Evolutionary conservation across 129 eudicot species (phyloP), one percentile per base, ranked within the genome.

Genomic region (Helianthus tuberosus): DNA sequence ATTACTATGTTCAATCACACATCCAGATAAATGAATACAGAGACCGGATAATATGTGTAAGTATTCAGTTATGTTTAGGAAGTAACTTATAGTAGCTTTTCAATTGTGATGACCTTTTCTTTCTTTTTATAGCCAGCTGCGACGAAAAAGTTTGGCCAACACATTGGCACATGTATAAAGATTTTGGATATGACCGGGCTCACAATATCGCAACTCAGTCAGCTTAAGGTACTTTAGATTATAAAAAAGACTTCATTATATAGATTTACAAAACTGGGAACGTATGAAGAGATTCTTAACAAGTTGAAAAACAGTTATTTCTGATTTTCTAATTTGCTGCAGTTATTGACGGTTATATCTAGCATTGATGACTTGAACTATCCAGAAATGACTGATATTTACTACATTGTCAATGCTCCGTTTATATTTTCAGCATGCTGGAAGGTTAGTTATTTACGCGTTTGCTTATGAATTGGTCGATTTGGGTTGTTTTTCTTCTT

Each of bases 401-500:
- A 94, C 85, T 94, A 78, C 82, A 86, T 94, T 17, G 99, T 94
- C 65, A 94, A 94, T 54, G 93, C 94, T 47, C 99, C 99, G 32
- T 91, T 90, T 72, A 90, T 94, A 83, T 94, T 94, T 81, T 94
- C 99, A 64, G 97, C 97, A 11, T 94, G 99, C 80, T 91, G 99
- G 99, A 94, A 94, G 97, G 97, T 94, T 71, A 25, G 11, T 47
- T 29, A 70, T 65, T 14, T 32, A 61, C 46, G 6, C 66, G 4
- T 32, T 29, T 32, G 10, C 4, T 13, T 61, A 12, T 61, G 46
- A 32, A 61, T 12, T 3, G 23, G 46, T 61, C 5, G 6, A 23
- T 32, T 32, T 61, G 17, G 66, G 46, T 35, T 61, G 44, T 13
- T 32, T 57, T 61, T 13, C 46, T 29, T 61, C 46, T 13, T 46